These are phyloP conservation scores for Sistotremastrum niveocremeum DNA, from an alignment of 768 basidiomycete species.

Conservation along the genomic window DNA sequence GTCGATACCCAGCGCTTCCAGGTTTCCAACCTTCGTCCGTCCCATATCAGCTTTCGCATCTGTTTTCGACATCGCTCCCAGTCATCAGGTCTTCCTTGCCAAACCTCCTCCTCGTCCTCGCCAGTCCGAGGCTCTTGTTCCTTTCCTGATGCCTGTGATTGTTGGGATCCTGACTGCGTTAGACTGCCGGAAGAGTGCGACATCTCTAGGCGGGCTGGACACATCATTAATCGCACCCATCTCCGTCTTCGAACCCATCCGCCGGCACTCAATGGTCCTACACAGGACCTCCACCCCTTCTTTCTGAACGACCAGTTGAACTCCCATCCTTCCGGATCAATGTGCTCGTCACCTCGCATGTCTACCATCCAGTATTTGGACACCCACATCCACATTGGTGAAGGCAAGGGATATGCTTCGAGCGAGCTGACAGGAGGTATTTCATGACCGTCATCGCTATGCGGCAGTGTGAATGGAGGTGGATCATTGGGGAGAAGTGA, in stretches of 20 bases:
- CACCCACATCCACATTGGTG: slow-evolving; percentile 73
- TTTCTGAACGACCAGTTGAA: slow-evolving; percentile 70
- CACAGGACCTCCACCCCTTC: slow-evolving; percentile 49
- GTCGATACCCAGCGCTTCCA: slow-evolving; percentile 47
- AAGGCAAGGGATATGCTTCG: slow-evolving; percentile 56
- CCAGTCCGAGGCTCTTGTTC: slow-evolving; percentile 2
- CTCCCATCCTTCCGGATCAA: slow-evolving; percentile 75
- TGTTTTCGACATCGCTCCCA: slow-evolving; percentile 45
- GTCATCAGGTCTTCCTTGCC: slow-evolving; percentile 43
- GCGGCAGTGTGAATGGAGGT: slow-evolving; percentile 54
- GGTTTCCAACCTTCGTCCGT: slow-evolving; percentile 63
- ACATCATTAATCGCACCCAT: slow-evolving; percentile 81
- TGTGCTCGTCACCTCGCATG: slow-evolving; percentile 70
- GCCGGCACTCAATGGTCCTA: slow-evolving; percentile 46
- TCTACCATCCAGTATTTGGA: slow-evolving; percentile 78
- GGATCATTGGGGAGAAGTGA: slow-evolving; percentile 65
- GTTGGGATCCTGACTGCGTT: slow-evolving; percentile 1
- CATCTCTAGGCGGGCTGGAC: slow-evolving; percentile 29
- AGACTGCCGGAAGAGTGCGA: slow-evolving; percentile 1
- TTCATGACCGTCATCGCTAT: slow-evolving; percentile 4
- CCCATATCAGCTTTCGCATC: slow-evolving; percentile 41
- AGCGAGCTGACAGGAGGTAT: slow-evolving; percentile 45
- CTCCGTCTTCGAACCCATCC: slow-evolving; percentile 66
- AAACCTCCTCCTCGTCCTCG: slow-evolving; percentile 27
- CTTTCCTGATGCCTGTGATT: neutral